phyloP scores from a whole-genome alignment of 225 moss, liverwort and hornwort genomes.

The Neckera pumila region DNA sequence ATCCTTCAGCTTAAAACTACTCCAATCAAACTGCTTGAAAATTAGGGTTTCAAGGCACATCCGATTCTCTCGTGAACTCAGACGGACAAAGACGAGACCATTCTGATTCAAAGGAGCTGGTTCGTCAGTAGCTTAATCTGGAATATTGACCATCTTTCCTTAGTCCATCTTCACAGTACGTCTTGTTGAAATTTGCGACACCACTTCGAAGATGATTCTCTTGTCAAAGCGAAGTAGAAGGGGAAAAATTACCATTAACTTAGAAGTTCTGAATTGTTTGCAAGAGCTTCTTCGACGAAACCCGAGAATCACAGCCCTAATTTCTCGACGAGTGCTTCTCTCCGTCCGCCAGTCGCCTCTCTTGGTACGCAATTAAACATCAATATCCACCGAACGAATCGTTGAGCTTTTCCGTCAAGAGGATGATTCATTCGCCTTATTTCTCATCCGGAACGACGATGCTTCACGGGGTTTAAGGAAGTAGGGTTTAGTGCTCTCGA shows the following conservation, averaged over 20 bases:
- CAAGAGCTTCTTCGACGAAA: not conserved
- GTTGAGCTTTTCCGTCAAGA: not conserved
- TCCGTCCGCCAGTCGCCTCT: not conserved
- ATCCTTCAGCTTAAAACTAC: not conserved
- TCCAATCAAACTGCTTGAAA: not conserved
- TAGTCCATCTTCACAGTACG: not conserved
- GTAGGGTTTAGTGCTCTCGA: not conserved
- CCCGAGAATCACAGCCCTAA: not conserved
- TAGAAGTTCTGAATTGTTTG: not conserved
- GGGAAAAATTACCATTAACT: too few species aligned
- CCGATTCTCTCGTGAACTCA: not conserved
- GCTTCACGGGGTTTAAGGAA: conserved; percentile 1
- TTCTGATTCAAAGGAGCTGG: not conserved
- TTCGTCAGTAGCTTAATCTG: not conserved
- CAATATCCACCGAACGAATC: not conserved
- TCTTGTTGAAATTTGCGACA: not conserved
- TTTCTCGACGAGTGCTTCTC: not conserved
- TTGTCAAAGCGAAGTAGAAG: not conserved
- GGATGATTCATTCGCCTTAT: not conserved
- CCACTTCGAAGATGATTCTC: not conserved
- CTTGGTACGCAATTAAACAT: not conserved
- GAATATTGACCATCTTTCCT: not conserved
- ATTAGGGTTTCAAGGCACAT: not conserved
- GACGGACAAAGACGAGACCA: not conserved
- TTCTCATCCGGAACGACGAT: not conserved